phyloP scores from a whole-genome alignment of 352 stramenopile genomes.

The Pythium sp. region DNA sequence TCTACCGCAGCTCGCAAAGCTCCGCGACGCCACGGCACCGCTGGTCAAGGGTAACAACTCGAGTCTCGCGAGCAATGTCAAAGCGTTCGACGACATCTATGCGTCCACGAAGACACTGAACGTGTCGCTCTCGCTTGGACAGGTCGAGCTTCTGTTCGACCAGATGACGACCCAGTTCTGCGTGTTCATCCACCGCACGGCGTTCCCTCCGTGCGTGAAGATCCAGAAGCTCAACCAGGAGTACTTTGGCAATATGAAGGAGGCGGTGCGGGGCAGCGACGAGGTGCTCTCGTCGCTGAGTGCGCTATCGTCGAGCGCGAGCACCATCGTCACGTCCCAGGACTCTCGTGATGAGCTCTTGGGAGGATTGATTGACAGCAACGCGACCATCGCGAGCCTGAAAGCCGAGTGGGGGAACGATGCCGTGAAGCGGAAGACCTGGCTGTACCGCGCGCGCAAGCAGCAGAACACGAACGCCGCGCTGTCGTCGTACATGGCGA shows the following conservation, averaged over 20 bases:
- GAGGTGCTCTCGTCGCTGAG: slow-evolving; percentile 1
- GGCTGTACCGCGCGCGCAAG: not conserved
- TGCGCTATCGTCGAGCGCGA: not conserved
- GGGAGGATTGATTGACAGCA: not conserved
- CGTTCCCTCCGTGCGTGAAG: slow-evolving; percentile 3
- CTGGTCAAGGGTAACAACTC: not conserved
- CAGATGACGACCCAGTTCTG: slow-evolving; percentile 1
- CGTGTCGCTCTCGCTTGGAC: not conserved
- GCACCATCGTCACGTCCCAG: not conserved
- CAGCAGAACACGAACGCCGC: slow-evolving; percentile 6
- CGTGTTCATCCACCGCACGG: slow-evolving; percentile 3
- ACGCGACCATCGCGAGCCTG: not conserved
- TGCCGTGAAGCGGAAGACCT: not conserved
- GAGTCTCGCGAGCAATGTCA: not conserved
- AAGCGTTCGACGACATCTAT: not conserved
- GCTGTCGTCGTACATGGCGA: not conserved
- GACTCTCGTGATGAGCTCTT: not conserved
- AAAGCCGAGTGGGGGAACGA: slow-evolving; percentile 1
- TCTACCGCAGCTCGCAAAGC: not conserved
- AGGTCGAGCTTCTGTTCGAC: slow-evolving; percentile 2
- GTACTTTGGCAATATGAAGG: slow-evolving; percentile 7
- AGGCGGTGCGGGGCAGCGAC: not conserved
- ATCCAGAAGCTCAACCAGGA: slow-evolving; percentile 6
- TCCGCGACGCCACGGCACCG: not conserved
- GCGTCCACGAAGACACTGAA: not conserved